Percentiles rank a stretch among this genome's conserved stretches.
Evolutionary conservation across 148 eudicot species (phyloP).

Genomic region (Pouteria glomerata): DNA sequence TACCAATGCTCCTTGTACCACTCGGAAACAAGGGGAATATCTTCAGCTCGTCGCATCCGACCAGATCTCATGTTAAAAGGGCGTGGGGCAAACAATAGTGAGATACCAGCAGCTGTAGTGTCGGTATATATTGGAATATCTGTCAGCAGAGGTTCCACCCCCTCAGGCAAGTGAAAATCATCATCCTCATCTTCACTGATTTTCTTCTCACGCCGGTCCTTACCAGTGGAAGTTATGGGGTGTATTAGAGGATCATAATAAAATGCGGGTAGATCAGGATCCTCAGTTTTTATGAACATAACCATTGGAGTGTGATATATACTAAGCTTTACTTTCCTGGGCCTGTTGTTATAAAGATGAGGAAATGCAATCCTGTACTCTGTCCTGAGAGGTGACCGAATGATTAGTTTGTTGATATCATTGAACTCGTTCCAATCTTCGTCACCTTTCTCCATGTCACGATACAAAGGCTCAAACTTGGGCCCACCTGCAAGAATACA

Average conservation of each 20-base stretch:
- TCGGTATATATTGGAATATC: conserved; percentile 82
- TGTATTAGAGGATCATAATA: conserved; percentile 97
- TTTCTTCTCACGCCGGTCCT: conserved; percentile 69
- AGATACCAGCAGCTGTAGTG: conserved; percentile 97
- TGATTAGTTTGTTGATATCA: conserved; percentile 94
- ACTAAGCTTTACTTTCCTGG: conserved; percentile 90
- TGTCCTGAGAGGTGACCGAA: conserved; percentile 94
- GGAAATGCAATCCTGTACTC: conserved; percentile 96
- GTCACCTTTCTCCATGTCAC: conserved; percentile 99
- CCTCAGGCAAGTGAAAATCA: conserved; percentile 87
- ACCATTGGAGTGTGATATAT: conserved; percentile 96
- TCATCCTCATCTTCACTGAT: conserved; percentile 69
- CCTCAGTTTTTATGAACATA: conserved; percentile 95
- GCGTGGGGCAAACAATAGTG: conserved; percentile 87
- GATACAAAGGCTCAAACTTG: conserved; percentile 95
- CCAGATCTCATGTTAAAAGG: conserved; percentile 99
- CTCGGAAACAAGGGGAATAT: conserved; percentile 95
- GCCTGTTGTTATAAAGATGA: conserved; percentile 95
- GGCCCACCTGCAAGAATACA: conserved; percentile 76
- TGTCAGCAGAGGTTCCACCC: conserved; percentile 72
- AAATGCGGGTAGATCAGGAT: conserved; percentile 97
- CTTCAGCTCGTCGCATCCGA: conserved; percentile 93
- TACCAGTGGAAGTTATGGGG: conserved; percentile 68
- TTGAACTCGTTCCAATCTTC: conserved; percentile 99
- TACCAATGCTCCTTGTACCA: conserved; percentile 99